Conservation (phyloP, 805 yeast species). For the Candida chilensis region DNA sequence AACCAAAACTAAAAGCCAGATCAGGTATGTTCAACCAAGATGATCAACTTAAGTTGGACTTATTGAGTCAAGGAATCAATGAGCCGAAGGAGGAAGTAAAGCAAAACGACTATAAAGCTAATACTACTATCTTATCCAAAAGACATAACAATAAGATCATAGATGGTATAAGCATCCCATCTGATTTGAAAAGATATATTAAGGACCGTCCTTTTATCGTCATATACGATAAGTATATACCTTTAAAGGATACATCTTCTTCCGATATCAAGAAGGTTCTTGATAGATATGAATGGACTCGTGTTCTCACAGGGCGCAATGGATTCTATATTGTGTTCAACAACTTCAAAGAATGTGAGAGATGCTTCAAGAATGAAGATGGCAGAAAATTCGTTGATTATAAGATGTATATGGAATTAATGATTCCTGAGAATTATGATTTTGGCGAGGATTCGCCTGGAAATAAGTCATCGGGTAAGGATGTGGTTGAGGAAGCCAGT, state of each 20-base stretch:
- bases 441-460: conserved; percentile 13
- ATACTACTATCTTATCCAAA: conserved; percentile 23
- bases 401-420: conserved; percentile 48
- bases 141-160: conserved; percentile 19
- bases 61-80: too few relatives aligned
- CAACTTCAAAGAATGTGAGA: conserved; percentile 44
- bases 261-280: conserved; percentile 53
- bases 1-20: too few relatives aligned
- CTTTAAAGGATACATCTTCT: conserved; percentile 36
- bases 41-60: too few relatives aligned
- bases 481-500: conserved; percentile 49
- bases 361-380: conserved; percentile 53
- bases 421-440: conserved; percentile 35
- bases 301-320: conserved; percentile 48
- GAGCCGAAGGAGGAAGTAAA: not conserved
- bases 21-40: too few relatives aligned
- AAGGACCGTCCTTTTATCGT: conserved; percentile 50
- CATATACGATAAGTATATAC: conserved; percentile 40
- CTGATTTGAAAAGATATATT: conserved; percentile 36
- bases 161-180: conserved; percentile 37
- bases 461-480: conserved; percentile 10
- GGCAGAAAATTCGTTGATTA: conserved; percentile 40
- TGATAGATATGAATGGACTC: conserved; percentile 53
- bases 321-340: conserved; percentile 74
- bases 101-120: conserved; percentile 10